Evolutionary conservation across 2,329 filamentous ascomycete species (phyloP), one percentile per base, ranked within the genome.

Genomic region (Paramyrothecium sp.): DNA sequence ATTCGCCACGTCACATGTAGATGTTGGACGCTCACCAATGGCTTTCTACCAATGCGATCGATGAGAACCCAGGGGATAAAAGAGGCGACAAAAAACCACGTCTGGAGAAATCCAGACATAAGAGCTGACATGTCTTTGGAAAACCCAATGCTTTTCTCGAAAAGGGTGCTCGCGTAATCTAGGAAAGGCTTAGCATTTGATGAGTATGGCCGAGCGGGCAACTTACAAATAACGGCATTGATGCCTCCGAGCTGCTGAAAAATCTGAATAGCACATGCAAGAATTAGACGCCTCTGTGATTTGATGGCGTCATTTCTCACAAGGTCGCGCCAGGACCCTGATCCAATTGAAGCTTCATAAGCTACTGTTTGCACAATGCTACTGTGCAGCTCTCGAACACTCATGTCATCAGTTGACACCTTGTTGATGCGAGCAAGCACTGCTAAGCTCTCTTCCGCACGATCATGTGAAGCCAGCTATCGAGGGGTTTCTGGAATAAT

Each of bases 21-120:
- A 12, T 4, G n/a, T 3, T 4, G 38, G 13, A 7, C 17, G 26
- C 53, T 46, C 54, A 80, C 62, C 47, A 72, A 64, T 54, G 77
- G 75, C 20, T 76, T 69, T 47, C 79, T 73, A 30, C 79, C 79
- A 20, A 81, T 71, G 54, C 74, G 74, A 58, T 78, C 69, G 54
- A 81, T 79, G 48, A 80, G 65, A 60, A 78, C 75, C 73, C 76
- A 80, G 1, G 78, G 79, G 48, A 80, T 76, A 26, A 70, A 73
- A 8, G 71, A 75, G 2, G 72, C 72, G 12, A 71, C 26, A 55
- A 76, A 76, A 56, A 73, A 75, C 72, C 73, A 78, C 0, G 79
- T 81, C 65, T 81, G 77, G 13, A 82, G 69, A 60, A 81, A 77
- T 34, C 81, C 80, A n/a, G 78, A 78, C 67, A 84, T 79, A 34